Conservation (phyloP, 2,329 filamentous ascomycete genomes). For the Raffaelea albimanens region DNA sequence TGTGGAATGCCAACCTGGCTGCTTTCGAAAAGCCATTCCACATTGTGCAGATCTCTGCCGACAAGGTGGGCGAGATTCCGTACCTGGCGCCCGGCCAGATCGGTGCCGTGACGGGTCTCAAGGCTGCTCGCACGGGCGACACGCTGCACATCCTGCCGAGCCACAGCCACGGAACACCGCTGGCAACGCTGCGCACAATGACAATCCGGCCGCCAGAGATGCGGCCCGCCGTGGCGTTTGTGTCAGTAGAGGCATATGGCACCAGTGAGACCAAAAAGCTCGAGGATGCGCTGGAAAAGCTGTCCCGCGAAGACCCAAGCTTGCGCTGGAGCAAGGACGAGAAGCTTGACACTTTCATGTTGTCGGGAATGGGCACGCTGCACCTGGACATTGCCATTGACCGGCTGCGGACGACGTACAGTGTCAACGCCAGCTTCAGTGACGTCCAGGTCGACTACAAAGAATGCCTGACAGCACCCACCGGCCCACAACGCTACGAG, state of each 20-base stretch:
- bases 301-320: conserved; percentile 87
- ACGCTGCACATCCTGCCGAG: conserved; percentile 69
- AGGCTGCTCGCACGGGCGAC: conserved; percentile 86
- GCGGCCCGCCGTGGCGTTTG: conserved; percentile 90
- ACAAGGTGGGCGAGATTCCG: conserved; percentile 75
- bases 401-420: conserved; percentile 79
- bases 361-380: conserved; percentile 93
- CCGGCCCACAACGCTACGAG: conserved; percentile 46
- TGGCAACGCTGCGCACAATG: conserved; percentile 59
- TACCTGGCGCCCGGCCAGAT: conserved; percentile 81
- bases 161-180: conserved; percentile 43
- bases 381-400: conserved; percentile 91
- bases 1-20: conserved; percentile 82
- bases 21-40: conserved; percentile 71
- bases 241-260: conserved; percentile 67
- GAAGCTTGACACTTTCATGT: conserved; percentile 84
- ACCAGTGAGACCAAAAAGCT: conserved; percentile 67
- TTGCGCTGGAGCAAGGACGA: conserved; percentile 75
- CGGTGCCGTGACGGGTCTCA: conserved; percentile 83
- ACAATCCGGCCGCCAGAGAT: conserved; percentile 83
- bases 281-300: conserved; percentile 62
- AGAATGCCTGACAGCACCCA: conserved; percentile 59
- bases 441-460: conserved; percentile 93
- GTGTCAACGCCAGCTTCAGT: conserved; percentile 77
- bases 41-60: conserved; percentile 82